Evolutionary conservation across 2,329 filamentous ascomycete genomes (phyloP).

Genomic region (Coniochaeta sp.): DNA sequence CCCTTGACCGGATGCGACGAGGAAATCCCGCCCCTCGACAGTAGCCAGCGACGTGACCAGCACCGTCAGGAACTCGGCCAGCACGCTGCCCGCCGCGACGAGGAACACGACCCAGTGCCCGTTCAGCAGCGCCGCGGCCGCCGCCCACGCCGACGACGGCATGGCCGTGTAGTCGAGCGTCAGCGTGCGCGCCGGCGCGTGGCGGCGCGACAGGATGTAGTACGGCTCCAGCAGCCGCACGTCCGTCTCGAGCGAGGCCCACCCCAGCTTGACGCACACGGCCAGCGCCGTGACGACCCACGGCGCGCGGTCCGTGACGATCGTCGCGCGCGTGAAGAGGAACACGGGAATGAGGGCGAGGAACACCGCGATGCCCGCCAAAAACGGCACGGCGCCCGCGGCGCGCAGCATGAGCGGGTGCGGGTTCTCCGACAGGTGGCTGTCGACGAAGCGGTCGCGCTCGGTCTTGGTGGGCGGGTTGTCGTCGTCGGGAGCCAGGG

Average conservation of each 20-base stretch:
- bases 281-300: slow-evolving; percentile 61
- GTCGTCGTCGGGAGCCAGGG: slow-evolving; percentile 57
- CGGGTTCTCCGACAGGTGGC: slow-evolving; percentile 50
- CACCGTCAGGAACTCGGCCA: slow-evolving; percentile 68
- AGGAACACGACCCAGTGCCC: slow-evolving; percentile 58
- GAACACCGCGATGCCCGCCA: slow-evolving; percentile 50
- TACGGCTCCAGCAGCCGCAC: slow-evolving; percentile 71
- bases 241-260: slow-evolving; percentile 61
- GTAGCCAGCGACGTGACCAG: slow-evolving; percentile 58
- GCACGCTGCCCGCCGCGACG: slow-evolving; percentile 62
- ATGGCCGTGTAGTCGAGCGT: slow-evolving; percentile 68
- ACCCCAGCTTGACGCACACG: slow-evolving; percentile 59
- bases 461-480: slow-evolving; percentile 33
- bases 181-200: slow-evolving; percentile 58
- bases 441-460: slow-evolving; percentile 39
- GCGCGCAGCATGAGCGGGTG: slow-evolving; percentile 63
- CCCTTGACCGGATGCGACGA: too few species aligned
- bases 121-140: slow-evolving; percentile 54
- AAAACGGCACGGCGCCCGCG: slow-evolving; percentile 51
- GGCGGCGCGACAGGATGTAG: slow-evolving; percentile 59
- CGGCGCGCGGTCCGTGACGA: slow-evolving; percentile 53
- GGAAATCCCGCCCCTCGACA: slow-evolving; percentile 56
- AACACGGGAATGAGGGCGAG: slow-evolving; percentile 51
- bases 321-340: slow-evolving; percentile 49
- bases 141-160: slow-evolving; percentile 60